These are phyloP conservation scores for Plantago ovata DNA, from an alignment of 257 asterid species.

Conservation along the genomic window DNA sequence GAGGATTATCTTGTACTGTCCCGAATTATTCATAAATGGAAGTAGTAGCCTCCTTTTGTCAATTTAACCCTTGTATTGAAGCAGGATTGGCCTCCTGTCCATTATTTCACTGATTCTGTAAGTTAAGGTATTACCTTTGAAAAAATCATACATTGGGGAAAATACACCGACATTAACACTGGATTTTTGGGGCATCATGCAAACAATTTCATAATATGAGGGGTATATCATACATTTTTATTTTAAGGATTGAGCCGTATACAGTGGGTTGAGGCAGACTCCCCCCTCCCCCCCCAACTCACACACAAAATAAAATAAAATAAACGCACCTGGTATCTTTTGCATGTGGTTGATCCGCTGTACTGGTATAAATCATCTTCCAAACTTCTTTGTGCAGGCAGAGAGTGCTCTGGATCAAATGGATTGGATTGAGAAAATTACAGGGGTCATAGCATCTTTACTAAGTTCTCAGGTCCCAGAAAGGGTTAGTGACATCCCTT, in stretches of 20 bases:
- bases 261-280: not conserved
- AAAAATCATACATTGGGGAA: not conserved
- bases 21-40: not conserved
- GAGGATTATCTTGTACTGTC: not conserved
- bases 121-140: no score
- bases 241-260: not conserved
- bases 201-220: not conserved
- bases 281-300: no score
- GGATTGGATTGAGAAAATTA: constrained; percentile 99
- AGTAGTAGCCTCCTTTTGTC: not conserved
- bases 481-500: constrained; percentile 45
- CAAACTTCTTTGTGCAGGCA: constrained; percentile 68
- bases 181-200: not conserved
- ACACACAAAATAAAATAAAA: no score
- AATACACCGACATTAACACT: not conserved
- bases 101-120: no score
- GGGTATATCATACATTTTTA: not conserved
- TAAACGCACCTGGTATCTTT: not conserved
- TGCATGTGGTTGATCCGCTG: constrained; percentile 24
- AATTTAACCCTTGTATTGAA: no score
- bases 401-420: constrained; percentile 98
- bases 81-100: no score
- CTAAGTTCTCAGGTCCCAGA: constrained; percentile 97
- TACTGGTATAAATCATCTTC: constrained; percentile 21
- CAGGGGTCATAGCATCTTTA: constrained; percentile 96